Conservation (phyloP, 352 stramenopile species). For the Phytophthora kernoviae region DNA sequence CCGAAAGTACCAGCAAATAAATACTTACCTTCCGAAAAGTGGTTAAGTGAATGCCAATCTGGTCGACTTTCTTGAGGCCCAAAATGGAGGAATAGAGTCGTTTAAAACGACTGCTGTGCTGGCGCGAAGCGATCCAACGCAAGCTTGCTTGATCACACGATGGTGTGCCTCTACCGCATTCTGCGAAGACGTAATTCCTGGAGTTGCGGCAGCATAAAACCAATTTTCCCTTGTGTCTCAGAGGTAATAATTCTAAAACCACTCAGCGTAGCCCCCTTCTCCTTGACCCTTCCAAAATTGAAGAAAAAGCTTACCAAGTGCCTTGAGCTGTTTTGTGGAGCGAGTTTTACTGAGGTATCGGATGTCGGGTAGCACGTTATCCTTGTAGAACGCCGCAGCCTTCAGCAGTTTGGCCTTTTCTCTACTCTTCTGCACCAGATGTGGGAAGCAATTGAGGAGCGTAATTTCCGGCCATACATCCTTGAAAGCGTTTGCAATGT, state of each 20-base stretch:
- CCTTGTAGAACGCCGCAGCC: too few relatives aligned
- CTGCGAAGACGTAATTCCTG: neutral
- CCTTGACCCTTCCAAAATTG: neutral
- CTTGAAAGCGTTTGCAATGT: slow-evolving; percentile 24
- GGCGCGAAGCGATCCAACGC: neutral
- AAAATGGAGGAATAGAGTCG: neutral
- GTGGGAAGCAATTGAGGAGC: slow-evolving; percentile 20
- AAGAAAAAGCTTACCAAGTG: neutral
- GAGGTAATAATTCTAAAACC: neutral
- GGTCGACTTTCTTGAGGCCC: neutral
- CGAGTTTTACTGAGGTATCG: slow-evolving; percentile 7
- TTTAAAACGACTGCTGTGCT: slow-evolving; percentile 4
- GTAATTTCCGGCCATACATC: slow-evolving; percentile 15
- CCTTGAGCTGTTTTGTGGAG: slow-evolving; percentile 1
- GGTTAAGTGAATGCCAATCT: neutral
- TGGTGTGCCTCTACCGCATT: slow-evolving; percentile 4
- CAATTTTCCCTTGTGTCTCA: neutral
- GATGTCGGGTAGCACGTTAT: slow-evolving; percentile 9
- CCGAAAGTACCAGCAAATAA: neutral
- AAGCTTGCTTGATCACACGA: neutral
- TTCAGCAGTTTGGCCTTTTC: too few relatives aligned
- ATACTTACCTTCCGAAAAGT: neutral
- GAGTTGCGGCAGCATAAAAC: slow-evolving; percentile 1
- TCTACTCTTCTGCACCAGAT: too few relatives aligned
- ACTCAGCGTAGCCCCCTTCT: neutral